Base-by-base conservation (phyloP, 2,329 filamentous ascomycete species). In the Aureobasidium sp. region DNA sequence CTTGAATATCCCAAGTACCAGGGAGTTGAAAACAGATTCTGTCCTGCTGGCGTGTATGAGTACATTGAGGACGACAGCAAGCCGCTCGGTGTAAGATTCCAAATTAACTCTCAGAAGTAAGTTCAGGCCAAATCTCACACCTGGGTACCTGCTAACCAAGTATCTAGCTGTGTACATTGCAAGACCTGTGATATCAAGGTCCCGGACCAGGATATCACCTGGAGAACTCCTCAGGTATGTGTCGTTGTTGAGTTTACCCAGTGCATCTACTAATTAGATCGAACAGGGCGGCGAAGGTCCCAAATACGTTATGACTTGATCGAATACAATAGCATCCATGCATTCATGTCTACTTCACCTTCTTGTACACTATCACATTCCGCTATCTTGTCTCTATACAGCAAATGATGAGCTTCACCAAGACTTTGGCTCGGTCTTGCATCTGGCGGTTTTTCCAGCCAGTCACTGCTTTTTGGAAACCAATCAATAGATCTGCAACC, bases 131-230 rank as follows among this genome's bases (percentile, higher is more conserved):
- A 47, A 10, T 23, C 36, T 60, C 36, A 23, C 62, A 2, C 34
- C 64, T 29, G 42, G 10, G 39, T 20, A 20, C 6, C 15, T 26
- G 46, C 70, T 77, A 71, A 73, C 72, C 55, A 17, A 4, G 12
- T 44, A 20, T 26, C 44, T 68, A 96, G 92, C 78, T 99, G 94
- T 75, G 96, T 99, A 67, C 94, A 99, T 78, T 99, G 94, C 83
- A 99, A 99, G 83, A 99, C 94, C 15, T 99, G 94, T 75, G 94
- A 99, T 76, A 99, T 99, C 79, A 99, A 99, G 79, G 93, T 91
- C 17, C 94, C 94, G 8, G 85, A 87, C 65, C 94, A 99, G 79
- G 94, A 97, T 73, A 97, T 99, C 77, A 97, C 64, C 42, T 74
- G 91, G 91, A 85, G 91, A 69, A 94, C 94, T 36, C 94, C 94